phyloP scores from a whole-genome alignment of 2,329 filamentous ascomycete species.

The Penicillium thymicola region DNA sequence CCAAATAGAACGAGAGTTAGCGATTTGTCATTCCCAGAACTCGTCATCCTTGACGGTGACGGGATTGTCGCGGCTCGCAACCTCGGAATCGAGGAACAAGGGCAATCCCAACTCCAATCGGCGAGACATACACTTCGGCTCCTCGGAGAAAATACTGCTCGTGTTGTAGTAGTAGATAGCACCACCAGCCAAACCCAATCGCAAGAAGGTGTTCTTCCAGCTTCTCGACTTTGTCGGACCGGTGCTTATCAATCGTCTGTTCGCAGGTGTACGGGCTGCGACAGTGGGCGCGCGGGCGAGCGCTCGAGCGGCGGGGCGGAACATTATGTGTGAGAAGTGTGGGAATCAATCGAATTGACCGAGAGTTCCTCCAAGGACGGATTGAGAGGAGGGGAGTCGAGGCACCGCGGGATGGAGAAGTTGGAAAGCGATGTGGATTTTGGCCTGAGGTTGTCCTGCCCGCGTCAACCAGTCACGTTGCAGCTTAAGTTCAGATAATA shows the following conservation, averaged over 20 bases:
- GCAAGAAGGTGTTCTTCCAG: constrained; percentile 72
- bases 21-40: neutral
- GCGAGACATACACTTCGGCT: constrained; percentile 64
- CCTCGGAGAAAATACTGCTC: constrained; percentile 79
- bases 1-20: constrained; percentile 10
- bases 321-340: constrained; percentile 42
- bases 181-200: constrained; percentile 73
- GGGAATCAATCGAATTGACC: constrained; percentile 11
- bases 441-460: constrained; percentile 21
- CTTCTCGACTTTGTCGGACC: constrained; percentile 63
- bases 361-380: constrained; percentile 13
- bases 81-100: constrained; percentile 11
- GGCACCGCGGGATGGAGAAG: constrained; percentile 21
- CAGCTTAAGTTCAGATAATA: constrained; percentile 12
- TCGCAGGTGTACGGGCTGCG: constrained; percentile 31
- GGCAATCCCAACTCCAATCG: constrained; percentile 6
- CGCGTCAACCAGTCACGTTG: constrained; percentile 25
- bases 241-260: constrained; percentile 55
- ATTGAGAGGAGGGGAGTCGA: constrained; percentile 10
- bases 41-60: constrained; percentile 5
- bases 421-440: constrained; percentile 25
- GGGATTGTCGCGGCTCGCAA: constrained; percentile 4
- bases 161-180: constrained; percentile 95
- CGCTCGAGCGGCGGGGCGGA: constrained; percentile 49
- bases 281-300: constrained; percentile 39